phyloP scores from a whole-genome alignment of 176 grass and related monocot species.

The Puccinellia tenuiflora region DNA sequence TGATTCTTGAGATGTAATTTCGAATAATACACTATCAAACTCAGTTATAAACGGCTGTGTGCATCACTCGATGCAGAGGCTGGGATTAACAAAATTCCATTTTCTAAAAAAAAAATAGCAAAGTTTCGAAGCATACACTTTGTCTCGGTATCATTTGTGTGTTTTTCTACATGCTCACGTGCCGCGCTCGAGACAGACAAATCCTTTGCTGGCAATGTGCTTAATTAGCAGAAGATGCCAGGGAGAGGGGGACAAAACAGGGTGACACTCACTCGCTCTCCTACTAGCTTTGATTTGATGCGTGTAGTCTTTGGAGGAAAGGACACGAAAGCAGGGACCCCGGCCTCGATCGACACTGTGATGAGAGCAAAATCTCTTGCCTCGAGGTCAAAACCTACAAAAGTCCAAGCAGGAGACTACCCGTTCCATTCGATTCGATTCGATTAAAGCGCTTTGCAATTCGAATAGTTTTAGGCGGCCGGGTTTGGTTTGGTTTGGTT shows the following conservation, averaged over 20 bases:
- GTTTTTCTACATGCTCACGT: background rate
- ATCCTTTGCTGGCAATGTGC: background rate
- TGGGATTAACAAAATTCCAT: no score
- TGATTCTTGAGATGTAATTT: no score
- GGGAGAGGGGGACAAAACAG: conserved; percentile 6
- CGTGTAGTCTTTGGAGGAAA: conserved; percentile 40
- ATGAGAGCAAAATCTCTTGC: background rate
- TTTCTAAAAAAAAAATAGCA: no score
- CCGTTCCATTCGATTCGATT: no score
- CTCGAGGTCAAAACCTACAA: conserved; percentile 50
- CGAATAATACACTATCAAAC: no score
- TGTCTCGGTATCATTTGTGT: conserved; percentile 1
- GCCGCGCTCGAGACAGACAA: background rate
- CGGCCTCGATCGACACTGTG: background rate
- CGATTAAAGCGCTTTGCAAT: conserved; percentile 24
- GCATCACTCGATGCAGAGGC: no score
- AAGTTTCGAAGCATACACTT: background rate
- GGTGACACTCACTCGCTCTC: conserved; percentile 5
- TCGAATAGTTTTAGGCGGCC: background rate
- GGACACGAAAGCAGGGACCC: background rate
- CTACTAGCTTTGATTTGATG: background rate
- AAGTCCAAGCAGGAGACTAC: conserved; percentile 40
- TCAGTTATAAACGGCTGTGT: no score
- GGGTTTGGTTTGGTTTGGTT: no score
- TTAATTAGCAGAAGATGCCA: conserved; percentile 3